These are phyloP conservation scores for Volutella citrinella DNA, from an alignment of 2,329 filamentous ascomycete species.

Conservation along the genomic window DNA sequence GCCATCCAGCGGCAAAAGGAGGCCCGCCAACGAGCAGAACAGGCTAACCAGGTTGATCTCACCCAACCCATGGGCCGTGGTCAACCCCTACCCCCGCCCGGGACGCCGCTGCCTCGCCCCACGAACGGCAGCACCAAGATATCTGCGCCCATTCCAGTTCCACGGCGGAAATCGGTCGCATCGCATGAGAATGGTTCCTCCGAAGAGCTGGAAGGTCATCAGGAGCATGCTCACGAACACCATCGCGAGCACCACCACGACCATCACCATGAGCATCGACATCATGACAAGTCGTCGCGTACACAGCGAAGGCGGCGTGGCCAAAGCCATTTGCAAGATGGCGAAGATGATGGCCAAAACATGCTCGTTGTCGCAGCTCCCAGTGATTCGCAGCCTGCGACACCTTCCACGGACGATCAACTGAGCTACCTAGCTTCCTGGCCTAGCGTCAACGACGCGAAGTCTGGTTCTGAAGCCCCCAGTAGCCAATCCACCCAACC, in stretches of 20 bases:
- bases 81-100: slow-evolving; percentile 77
- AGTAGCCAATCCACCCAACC: too few species aligned
- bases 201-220: slow-evolving; percentile 25
- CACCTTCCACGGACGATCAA: slow-evolving; percentile 41
- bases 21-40: slow-evolving; percentile 32
- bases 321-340: slow-evolving; percentile 31
- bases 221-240: slow-evolving; percentile 22
- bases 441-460: slow-evolving; percentile 10
- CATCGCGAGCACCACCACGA: slow-evolving; percentile 7
- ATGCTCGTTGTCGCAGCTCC: slow-evolving; percentile 66
- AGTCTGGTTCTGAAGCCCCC: too few species aligned
- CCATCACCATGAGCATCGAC: slow-evolving; percentile 8
- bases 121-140: slow-evolving; percentile 60
- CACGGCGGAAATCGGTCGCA: slow-evolving; percentile 63
- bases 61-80: slow-evolving; percentile 77
- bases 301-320: slow-evolving; percentile 40
- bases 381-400: slow-evolving; percentile 57
- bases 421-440: slow-evolving; percentile 15
- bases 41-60: slow-evolving; percentile 40
- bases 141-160: slow-evolving; percentile 50
- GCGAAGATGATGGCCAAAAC: slow-evolving; percentile 43
- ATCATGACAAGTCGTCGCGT: slow-evolving; percentile 9
- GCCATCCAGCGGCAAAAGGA: slow-evolving; percentile 52
- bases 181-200: slow-evolving; percentile 29
- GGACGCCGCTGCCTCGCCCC: slow-evolving; percentile 67